Evolutionary conservation across 768 basidiomycete species (phyloP).

Genomic region (Pulveroboletus sp.): DNA sequence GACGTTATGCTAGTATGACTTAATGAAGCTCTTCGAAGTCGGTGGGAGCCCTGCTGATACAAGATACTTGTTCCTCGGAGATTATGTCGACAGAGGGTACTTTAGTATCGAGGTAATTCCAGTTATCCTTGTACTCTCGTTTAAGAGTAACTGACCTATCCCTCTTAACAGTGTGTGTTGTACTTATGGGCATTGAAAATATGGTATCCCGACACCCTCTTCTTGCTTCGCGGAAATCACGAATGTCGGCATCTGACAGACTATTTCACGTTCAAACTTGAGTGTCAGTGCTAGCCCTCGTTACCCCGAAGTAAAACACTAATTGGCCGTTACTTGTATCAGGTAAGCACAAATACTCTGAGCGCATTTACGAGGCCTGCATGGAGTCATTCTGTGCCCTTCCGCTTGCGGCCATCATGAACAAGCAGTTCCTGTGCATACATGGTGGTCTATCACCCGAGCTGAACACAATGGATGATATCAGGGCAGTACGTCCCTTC

Average conservation of each 20-base stretch:
- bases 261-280: constrained; percentile 98
- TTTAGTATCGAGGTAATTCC: constrained; percentile 80
- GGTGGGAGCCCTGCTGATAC: constrained; percentile 94
- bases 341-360: constrained; percentile 99
- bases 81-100: constrained; percentile 92
- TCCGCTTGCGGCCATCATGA: constrained; percentile 96
- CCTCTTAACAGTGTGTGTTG: constrained; percentile 70
- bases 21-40: constrained; percentile 95
- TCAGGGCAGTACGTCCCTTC: constrained; percentile 61
- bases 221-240: constrained; percentile 96
- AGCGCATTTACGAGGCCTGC: constrained; percentile 93
- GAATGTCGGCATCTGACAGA: constrained; percentile 98
- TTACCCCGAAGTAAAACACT: constrained; percentile 3
- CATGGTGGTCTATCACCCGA: constrained; percentile 97
- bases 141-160: background rate
- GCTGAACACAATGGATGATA: constrained; percentile 90
- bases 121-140: no score
- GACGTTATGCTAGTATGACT: constrained; percentile 58
- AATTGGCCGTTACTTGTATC: background rate
- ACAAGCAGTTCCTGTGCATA: constrained; percentile 98
- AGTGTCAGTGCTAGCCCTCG: constrained; percentile 58
- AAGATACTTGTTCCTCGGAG: constrained; percentile 86
- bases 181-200: constrained; percentile 99
- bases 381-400: constrained; percentile 97
- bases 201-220: constrained; percentile 97